Percentiles rank a stretch among this genome's conserved stretches.
Conservation (phyloP, 345 rosid species). For the Euclidium syriacum region DNA sequence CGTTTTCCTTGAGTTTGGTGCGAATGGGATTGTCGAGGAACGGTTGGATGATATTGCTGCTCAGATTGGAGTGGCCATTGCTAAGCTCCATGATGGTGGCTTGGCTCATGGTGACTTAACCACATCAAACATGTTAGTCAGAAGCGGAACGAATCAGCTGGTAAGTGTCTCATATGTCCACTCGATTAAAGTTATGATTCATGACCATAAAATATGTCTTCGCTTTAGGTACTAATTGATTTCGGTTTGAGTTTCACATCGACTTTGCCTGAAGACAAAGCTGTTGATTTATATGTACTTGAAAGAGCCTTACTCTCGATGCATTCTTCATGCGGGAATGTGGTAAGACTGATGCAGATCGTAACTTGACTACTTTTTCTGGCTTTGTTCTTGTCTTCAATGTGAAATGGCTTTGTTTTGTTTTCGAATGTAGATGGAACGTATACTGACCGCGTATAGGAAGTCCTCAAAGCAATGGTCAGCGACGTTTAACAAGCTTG, state of each 20-base stretch:
- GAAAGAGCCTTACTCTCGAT: slow-evolving; percentile 89
- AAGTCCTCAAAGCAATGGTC: slow-evolving; percentile 99
- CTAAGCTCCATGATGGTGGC: slow-evolving; percentile 92
- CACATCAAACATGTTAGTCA: slow-evolving; percentile 84
- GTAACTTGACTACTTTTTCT: neutral
- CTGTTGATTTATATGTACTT: slow-evolving; percentile 91
- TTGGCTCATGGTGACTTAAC: slow-evolving; percentile 96
- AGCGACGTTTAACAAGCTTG: slow-evolving; percentile 86
- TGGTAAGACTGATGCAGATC: slow-evolving; percentile 45
- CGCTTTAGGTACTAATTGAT: slow-evolving; percentile 75
- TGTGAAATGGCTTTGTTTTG: neutral
- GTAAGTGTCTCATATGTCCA: slow-evolving; percentile 30
- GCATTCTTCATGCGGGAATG: slow-evolving; percentile 98
- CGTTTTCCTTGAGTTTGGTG: slow-evolving; percentile 69
- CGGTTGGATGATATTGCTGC: slow-evolving; percentile 58
- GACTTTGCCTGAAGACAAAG: slow-evolving; percentile 90
- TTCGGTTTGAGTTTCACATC: slow-evolving; percentile 95
- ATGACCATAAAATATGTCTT: slow-evolving; percentile 13
- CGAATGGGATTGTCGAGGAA: slow-evolving; percentile 58
- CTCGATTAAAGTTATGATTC: neutral
- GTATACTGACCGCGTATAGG: slow-evolving; percentile 65
- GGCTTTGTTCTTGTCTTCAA: neutral
- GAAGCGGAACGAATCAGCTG: slow-evolving; percentile 57
- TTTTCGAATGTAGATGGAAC: slow-evolving; percentile 60
- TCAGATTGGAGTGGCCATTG: slow-evolving; percentile 87